Base-by-base conservation (phyloP, 2,329 filamentous ascomycete species). In the Thelonectria discophora region DNA sequence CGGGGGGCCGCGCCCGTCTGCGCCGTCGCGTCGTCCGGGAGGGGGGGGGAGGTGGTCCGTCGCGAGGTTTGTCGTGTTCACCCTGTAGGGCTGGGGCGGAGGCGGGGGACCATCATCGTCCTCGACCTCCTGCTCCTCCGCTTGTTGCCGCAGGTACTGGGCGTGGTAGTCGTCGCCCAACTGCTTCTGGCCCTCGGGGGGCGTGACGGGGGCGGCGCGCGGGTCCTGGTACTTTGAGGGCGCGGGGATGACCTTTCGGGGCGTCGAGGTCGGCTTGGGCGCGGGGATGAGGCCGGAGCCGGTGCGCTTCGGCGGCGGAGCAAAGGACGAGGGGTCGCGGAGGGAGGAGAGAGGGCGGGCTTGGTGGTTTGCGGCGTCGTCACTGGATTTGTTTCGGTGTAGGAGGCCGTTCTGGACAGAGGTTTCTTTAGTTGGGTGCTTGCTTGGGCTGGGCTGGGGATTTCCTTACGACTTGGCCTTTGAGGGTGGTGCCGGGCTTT, bases 271-370 rank as follows among this genome's bases (percentile, higher is more conserved):
- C 0, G 70, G 68, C 13, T 72, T 70, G 18, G 73, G 73, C 17
- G 67, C 60, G 3, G 71, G 68, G 13, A 63, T 66, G 45, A 69
- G 72, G 76, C 77, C 84, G 45, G 75, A 65, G 60, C 72, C 70
- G 27, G 75, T 75, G 39, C 78, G 90, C 70, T 87, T 94, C 0
- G 93, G 93, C 24, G 93, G 93, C 21, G 93, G 92, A 2, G 86
- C 92, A 74, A 97, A 97, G 15, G 87, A 85, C 1, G 86, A 76
- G 1, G 92, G 93, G 73, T 97, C 93, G 73, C 87, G 88, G 30
- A 97, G 83, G 3, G 86, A 82, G 9, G 87, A 82, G 45, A 96
- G 79, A 1, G 93, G 93, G 15, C 83, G 81, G 32, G 85, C 78
- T 46, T 78, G 75, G 66, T 82, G 80, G 57, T 76, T 68, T 20